Evolutionary conservation across 2,329 filamentous ascomycete genomes (phyloP), one percentile per base, ranked within the genome.

Genomic region (Aspergillus luchuensis): DNA sequence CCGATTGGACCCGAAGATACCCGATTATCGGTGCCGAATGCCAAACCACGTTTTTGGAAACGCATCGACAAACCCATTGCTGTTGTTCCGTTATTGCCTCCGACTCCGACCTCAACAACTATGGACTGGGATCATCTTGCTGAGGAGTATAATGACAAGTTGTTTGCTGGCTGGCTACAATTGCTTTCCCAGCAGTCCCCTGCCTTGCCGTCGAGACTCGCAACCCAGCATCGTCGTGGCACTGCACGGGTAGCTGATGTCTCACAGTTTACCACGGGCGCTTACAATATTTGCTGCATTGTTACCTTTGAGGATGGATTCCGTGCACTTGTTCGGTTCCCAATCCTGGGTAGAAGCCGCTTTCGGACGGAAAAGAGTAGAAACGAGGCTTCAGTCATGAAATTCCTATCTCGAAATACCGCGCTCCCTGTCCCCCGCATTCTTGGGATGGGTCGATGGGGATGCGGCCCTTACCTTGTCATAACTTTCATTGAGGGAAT

Each of bases 241-340:
- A 23, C 41, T 10, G 15, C 56, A 8, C 15, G 15, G 48, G 38
- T 28, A 5, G 43, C 43, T 4, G 33, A 8, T 8, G 47, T 28
- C 13, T 51, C 56, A 28, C 21, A 48, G 8, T 48, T 57, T n/a
- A 57, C 23, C 11, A 51, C 36, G 8, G 47, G 56, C n/a, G 30
- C 56, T 17, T 52, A 6, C 15, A 41, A 38, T 13, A 41, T 51
- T 17, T 43, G 30, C 33, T 57, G 47, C 41, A 38, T 23, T 2
- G 56, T 57, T 15, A 30, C 56, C 2, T 57, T 57, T 15, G 56
- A 51, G 2, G 56, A 57, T 50, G 56, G 36, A 13, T 38, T 30
- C 30, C 33, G 33, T 13, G 56, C 36, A 28, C 28, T 51, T 8
- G 33, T 57, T 23, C 36, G 56, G 33, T 57, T 57, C 17, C 56